Conservation (phyloP, 176 grass and related monocot species). For the Cymbopogon citratus region DNA sequence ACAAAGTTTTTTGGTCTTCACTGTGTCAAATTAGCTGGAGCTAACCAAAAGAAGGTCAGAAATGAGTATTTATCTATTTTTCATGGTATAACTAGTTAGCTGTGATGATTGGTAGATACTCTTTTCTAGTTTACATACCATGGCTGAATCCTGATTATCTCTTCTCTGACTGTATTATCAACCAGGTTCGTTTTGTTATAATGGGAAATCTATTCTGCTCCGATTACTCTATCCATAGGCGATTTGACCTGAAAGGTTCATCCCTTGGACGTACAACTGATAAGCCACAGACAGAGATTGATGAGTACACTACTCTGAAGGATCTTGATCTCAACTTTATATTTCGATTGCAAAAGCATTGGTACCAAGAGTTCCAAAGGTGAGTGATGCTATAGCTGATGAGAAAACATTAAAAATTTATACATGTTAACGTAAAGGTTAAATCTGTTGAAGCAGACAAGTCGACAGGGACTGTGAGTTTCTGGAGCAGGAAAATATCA, state of each 20-base stretch:
- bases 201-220: conserved; percentile 97
- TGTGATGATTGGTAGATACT: not conserved
- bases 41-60: conserved; percentile 89
- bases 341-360: conserved; percentile 72
- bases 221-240: conserved; percentile 71
- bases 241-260: conserved; percentile 88
- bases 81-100: not conserved
- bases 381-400: conserved; percentile 15
- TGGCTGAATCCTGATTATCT: conserved; percentile 18
- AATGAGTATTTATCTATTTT: not conserved
- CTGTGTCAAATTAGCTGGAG: conserved; percentile 89
- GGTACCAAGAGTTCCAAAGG: conserved; percentile 87
- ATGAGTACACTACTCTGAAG: conserved; percentile 89
- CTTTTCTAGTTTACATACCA: not conserved
- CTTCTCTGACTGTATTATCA: conserved; percentile 16
- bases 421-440: conserved; percentile 2
- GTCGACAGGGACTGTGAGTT: conserved; percentile 93
- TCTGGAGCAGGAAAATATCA: conserved; percentile 97
- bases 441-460: conserved; percentile 55
- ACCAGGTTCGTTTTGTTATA: conserved; percentile 96
- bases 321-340: conserved; percentile 99
- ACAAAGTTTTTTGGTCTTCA: conserved; percentile 95
- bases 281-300: conserved; percentile 83
- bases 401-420: not conserved
- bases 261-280: conserved; percentile 85